phyloP scores from a whole-genome alignment of 2,329 filamentous ascomycete species.

The Diplodia sapinea region DNA sequence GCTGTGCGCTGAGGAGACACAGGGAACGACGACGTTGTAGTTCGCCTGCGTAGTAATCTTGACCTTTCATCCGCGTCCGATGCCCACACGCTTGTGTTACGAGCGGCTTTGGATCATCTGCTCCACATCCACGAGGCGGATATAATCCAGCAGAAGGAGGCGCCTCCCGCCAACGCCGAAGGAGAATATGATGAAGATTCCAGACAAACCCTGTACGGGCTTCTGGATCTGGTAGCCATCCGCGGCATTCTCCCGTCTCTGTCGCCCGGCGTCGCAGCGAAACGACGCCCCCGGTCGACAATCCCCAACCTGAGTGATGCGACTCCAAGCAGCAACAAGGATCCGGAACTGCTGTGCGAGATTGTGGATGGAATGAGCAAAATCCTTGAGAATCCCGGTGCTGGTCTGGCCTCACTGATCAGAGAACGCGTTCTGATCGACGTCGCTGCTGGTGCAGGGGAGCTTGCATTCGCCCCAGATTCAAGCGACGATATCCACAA shows the following conservation, averaged over 20 bases:
- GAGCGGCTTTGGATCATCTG: conserved; percentile 41
- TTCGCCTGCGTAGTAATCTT: conserved; percentile 5
- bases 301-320: conserved; percentile 34
- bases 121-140: conserved; percentile 45
- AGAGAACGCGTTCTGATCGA: conserved; percentile 45
- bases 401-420: conserved; percentile 46
- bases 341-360: conserved; percentile 9
- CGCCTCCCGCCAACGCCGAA: conserved; percentile 34
- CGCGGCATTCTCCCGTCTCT: conserved; percentile 46
- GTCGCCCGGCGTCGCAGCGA: conserved; percentile 43
- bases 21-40: conserved; percentile 29
- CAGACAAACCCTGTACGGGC: conserved; percentile 46
- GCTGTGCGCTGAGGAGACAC: conserved; percentile 16
- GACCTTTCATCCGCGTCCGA: not conserved
- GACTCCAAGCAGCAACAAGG: not conserved
- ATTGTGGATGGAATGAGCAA: conserved; percentile 13
- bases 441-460: conserved; percentile 43
- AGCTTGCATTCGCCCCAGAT: conserved; percentile 44
- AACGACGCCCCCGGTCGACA: conserved; percentile 45
- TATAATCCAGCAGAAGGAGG: conserved; percentile 35
- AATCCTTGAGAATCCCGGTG: conserved; percentile 8
- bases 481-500: conserved; percentile 25
- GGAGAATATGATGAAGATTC: conserved; percentile 49
- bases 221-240: conserved; percentile 45
- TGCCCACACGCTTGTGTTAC: not conserved